Base-by-base conservation (phyloP, 345 rosid genomes). In the Corchorus olitorius region DNA sequence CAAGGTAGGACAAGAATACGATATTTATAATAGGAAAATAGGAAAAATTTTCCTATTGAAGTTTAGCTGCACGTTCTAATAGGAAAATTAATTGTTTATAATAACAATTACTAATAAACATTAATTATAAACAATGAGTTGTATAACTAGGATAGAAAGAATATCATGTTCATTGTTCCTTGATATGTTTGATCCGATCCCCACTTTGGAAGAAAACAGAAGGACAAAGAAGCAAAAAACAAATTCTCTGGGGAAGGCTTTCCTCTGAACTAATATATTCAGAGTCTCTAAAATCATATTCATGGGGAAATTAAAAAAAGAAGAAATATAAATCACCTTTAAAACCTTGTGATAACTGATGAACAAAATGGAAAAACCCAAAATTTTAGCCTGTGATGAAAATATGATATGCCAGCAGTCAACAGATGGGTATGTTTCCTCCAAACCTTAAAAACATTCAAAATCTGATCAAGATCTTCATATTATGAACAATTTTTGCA, bases 401-500 rank as follows among this genome's bases (percentile, higher is more conserved):
- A 77, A 54, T 75, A 78, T n/a, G 77, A 65, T 39, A 39, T 54
- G 27, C 73, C 77, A 46, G 70, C 73, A 8, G 50, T 34, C 52
- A 48, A 48, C 75, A 53, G 76, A 76, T 61, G 72, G 58, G 77
- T 37, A 53, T 65, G 35, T 77, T 52, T 69, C 52, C 41, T 75
- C 81, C 70, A 15, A 43, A 27, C 27, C 65, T 66, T 70, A 17
- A 27, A n/a, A 7, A 50, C 41, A 53, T 41, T 73, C 73, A 76
- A 74, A 79, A 75, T 67, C 73, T 16, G 66, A 79, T 58, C 72
- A 70, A 62, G 58, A 70, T 78, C 75, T 45, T 76, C 81, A 67
- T 64, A 70, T 64, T 81, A 78, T 84, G 60, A 70, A 78, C 79
- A 75, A 78, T 63, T 70, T 46, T 74, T 70, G 70, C 48, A 10